phyloP scores from a whole-genome alignment of 1,284 basidiomycete species.

The Fistulinella cinereoalba region DNA sequence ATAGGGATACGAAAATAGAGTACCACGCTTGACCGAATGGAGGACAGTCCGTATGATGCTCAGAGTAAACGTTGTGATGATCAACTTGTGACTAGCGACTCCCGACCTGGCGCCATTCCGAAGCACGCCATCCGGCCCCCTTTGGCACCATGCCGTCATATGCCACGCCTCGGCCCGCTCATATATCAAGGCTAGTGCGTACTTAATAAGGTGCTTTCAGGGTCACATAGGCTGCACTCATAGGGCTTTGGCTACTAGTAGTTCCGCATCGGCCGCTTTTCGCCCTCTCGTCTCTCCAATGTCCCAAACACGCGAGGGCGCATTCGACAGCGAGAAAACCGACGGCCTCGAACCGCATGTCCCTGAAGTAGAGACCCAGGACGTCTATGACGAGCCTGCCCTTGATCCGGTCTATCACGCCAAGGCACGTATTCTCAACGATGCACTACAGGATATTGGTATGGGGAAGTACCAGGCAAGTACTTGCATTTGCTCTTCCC shows the following conservation, averaged over 20 bases:
- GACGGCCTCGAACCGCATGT: not conserved
- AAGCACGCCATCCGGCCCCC: not conserved
- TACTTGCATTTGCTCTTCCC: too few species aligned
- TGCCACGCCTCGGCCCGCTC: not conserved
- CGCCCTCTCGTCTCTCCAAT: conserved; percentile 10
- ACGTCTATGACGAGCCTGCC: conserved; percentile 45
- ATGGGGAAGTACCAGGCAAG: conserved; percentile 72
- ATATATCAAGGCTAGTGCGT: not conserved
- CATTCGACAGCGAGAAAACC: conserved; percentile 9
- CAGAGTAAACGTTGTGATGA: not conserved
- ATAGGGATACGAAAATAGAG: too few species aligned
- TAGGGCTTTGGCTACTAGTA: too few species aligned
- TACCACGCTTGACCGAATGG: too few species aligned
- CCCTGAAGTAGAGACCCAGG: conserved; percentile 26
- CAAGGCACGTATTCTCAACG: conserved; percentile 56
- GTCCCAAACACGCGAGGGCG: conserved; percentile 5
- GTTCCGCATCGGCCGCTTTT: not conserved
- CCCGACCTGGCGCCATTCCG: not conserved
- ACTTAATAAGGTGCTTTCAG: not conserved
- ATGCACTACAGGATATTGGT: conserved; percentile 58
- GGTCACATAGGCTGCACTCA: too few species aligned
- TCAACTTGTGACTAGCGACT: not conserved
- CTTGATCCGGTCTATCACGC: conserved; percentile 54
- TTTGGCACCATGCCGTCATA: too few species aligned
- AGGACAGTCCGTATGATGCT: too few species aligned